Evolutionary conservation across 495 filamentous ascomycete species (phyloP).

Genomic region (Penicillium soppii): DNA sequence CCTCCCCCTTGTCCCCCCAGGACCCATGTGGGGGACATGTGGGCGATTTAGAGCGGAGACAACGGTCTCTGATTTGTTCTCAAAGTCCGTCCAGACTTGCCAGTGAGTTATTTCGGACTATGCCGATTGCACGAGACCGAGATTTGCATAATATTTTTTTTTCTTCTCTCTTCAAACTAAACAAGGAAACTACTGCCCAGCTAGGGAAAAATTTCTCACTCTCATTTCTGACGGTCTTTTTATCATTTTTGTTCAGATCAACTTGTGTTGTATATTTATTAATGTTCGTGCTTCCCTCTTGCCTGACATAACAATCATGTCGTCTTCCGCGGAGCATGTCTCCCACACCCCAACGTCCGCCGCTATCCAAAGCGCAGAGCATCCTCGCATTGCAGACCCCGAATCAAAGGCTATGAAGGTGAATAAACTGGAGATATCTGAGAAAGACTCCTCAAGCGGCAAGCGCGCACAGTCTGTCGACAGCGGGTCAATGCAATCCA

Average conservation of each 20-base stretch:
- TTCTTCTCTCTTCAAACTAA: neutral
- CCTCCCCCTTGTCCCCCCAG: neutral
- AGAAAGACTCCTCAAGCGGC: constrained; percentile 17
- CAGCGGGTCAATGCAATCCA: constrained; percentile 26
- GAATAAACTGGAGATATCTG: constrained; percentile 11
- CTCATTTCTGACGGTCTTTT: neutral
- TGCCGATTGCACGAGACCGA: neutral
- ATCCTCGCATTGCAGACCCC: constrained; percentile 7
- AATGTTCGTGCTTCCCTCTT: neutral
- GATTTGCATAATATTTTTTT: too few species aligned
- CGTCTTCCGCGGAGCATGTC: constrained; percentile 5
- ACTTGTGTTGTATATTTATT: neutral
- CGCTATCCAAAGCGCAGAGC: constrained; percentile 15
- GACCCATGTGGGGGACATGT: neutral
- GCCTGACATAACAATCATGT: constrained; percentile 6
- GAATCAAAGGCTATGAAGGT: constrained; percentile 9
- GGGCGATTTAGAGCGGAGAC: neutral
- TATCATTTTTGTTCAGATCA: neutral
- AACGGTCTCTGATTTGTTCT: neutral
- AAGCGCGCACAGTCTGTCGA: constrained; percentile 24
- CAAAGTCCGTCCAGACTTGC: neutral
- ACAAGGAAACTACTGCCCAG: neutral
- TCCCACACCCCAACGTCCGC: constrained; percentile 11
- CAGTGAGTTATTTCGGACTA: neutral
- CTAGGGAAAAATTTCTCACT: neutral